A percentile compares a stretch with the other conserved stretches of the same genome.
These are phyloP conservation scores for Colletotrichum camelliae DNA, from an alignment of 2,329 filamentous ascomycete species.

Conservation along the genomic window DNA sequence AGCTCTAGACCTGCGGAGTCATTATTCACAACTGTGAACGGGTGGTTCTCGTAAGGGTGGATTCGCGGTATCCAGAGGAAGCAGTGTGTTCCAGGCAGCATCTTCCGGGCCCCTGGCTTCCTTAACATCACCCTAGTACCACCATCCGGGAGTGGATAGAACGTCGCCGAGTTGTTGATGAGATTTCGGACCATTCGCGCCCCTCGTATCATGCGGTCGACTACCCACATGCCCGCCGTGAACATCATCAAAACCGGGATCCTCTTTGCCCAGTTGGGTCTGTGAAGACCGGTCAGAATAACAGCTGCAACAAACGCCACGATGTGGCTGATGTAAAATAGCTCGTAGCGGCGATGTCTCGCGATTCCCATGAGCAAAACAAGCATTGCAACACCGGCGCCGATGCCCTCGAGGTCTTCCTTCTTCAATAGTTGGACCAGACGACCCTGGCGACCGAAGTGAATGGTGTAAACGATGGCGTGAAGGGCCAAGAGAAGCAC, in stretches of 20 bases:
- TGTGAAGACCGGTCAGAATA: conserved; percentile 47
- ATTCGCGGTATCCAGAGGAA: conserved; percentile 62
- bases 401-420: conserved; percentile 39
- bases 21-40: conserved; percentile 57
- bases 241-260: conserved; percentile 42
- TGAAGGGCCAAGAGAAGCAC: conserved; percentile 42
- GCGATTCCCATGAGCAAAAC: conserved; percentile 37
- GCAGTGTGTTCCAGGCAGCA: conserved; percentile 42
- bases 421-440: conserved; percentile 30
- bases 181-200: conserved; percentile 31
- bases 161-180: conserved; percentile 44
- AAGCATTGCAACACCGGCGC: conserved; percentile 41
- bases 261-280: conserved; percentile 42
- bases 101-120: conserved; percentile 40
- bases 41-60: conserved; percentile 56
- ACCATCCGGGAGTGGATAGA: conserved; percentile 48
- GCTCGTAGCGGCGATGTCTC: conserved; percentile 46
- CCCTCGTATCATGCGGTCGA: conserved; percentile 47
- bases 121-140: conserved; percentile 52
- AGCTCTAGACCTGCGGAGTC: conserved; percentile 49
- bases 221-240: conserved; percentile 43
- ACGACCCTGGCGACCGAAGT: conserved; percentile 30
- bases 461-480: conserved; percentile 33
- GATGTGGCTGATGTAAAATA: conserved; percentile 52
- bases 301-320: conserved; percentile 44